phyloP scores from a whole-genome alignment of 2,329 filamentous ascomycete genomes.

The Dactylellina sp. region DNA sequence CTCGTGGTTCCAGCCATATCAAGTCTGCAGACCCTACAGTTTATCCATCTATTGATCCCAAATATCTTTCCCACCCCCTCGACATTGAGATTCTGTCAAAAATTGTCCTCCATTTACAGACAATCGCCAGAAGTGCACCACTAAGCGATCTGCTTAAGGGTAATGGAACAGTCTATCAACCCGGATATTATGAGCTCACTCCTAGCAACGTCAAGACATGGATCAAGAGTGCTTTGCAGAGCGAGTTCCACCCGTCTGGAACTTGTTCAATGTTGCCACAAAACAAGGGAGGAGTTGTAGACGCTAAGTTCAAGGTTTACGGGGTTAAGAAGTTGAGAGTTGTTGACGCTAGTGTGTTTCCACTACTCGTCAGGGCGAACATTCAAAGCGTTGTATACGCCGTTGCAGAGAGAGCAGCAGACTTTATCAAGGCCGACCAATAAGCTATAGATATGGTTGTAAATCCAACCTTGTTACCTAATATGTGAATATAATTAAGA shows the following conservation, averaged over 20 bases:
- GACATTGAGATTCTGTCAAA: constrained; percentile 65
- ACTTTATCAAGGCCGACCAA: constrained; percentile 65
- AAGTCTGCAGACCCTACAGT: constrained; percentile 66
- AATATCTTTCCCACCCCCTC: constrained; percentile 70
- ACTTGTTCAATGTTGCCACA: constrained; percentile 63
- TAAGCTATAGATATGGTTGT: background rate
- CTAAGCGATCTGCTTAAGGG: constrained; percentile 43
- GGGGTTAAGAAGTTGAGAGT: constrained; percentile 64
- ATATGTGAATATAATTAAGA: background rate
- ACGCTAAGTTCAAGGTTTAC: constrained; percentile 63
- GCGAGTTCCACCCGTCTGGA: constrained; percentile 58
- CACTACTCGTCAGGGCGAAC: constrained; percentile 62
- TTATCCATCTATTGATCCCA: constrained; percentile 70
- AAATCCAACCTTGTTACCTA: background rate
- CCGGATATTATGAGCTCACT: constrained; percentile 40
- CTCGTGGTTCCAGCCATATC: constrained; percentile 73
- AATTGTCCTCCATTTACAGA: constrained; percentile 42
- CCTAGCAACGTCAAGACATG: constrained; percentile 62
- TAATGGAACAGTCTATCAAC: constrained; percentile 42
- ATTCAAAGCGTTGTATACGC: constrained; percentile 61
- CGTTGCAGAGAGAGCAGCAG: constrained; percentile 66
- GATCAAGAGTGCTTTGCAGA: constrained; percentile 63
- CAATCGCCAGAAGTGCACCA: constrained; percentile 32
- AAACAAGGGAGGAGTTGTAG: constrained; percentile 63
- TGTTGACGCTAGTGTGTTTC: constrained; percentile 64